Base-by-base conservation (phyloP, 2,329 filamentous ascomycete genomes). In the Herpotrichia juniperi region DNA sequence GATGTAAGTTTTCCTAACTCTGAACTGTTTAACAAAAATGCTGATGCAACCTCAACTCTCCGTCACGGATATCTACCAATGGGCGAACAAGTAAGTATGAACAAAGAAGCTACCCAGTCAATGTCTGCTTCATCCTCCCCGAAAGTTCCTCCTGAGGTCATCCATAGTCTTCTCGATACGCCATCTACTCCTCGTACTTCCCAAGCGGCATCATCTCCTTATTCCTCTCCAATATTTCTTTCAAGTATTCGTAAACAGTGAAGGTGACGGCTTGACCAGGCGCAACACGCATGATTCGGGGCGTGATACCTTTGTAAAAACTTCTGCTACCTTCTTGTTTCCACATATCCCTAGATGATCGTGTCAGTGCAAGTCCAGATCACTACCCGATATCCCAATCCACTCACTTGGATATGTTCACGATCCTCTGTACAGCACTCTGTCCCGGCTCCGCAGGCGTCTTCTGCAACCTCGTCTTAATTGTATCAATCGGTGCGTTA, bases 271-370 rank as follows among this genome's bases (percentile, higher is more conserved):
- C 94, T 80, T 99, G 94, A 42, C 94, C 94, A 7, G 94, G 94
- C 22, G 94, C 94, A 48, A 99, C 94, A 69, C 94, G 87, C 92
- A 97, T 97, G 63, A 99, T 90, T 66, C 94, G 86, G 6, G 94
- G 94, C 42, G 94, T 99, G 76, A 99, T 99, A 67, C 94, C 94
- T 83, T 97, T 97, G 82, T 96, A 99, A 78, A 99, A 99, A 42
- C 94, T 94, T 66, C 91, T 87, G 63, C 93, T 81, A 30, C 94
- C 94, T 78, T 99, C 94, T 79, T 96, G 90, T 68, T 89, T 91
- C 75, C 78, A 80, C 78, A 81, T 81, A 35, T 78, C 74, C 44
- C 71, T 76, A 34, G 4, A 42, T 17, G n/a, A 22, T 17, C 5
- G 46, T 31, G n/a, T n/a, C n/a, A n/a, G n/a, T n/a, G n/a, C n/a